Conservation (phyloP, 1,139 yeast genomes). For the Hanseniaspora uvarum region DNA sequence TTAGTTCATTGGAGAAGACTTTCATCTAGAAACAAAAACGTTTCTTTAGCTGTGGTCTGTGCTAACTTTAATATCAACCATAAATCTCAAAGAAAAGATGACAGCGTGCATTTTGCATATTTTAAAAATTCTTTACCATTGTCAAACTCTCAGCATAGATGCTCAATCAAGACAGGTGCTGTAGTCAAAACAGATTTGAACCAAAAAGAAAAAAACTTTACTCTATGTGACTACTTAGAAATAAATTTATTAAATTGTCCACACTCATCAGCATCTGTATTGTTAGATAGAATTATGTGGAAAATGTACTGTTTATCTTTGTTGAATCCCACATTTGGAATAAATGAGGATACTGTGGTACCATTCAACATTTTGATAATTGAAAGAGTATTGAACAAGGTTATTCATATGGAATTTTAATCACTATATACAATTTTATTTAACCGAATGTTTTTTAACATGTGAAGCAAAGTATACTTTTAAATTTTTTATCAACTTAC, state of each 20-base stretch:
- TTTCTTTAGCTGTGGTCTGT: slow-evolving; percentile 63
- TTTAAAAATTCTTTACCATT: slow-evolving; percentile 54
- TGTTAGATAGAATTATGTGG: slow-evolving; percentile 49
- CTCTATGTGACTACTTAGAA: slow-evolving; percentile 37
- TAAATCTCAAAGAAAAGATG: slow-evolving; percentile 23
- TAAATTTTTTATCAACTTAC: neutral
- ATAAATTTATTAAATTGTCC: slow-evolving; percentile 63
- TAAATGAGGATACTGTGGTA: slow-evolving; percentile 36
- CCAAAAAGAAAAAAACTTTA: slow-evolving; percentile 23
- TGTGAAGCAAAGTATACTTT: neutral
- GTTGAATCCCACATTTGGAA: slow-evolving; percentile 36
- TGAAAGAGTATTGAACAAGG: slow-evolving; percentile 45
- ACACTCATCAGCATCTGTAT: slow-evolving; percentile 43
- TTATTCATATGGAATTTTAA: slow-evolving; percentile 30
- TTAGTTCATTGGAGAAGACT: slow-evolving; percentile 65
- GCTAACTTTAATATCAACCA: slow-evolving; percentile 43
- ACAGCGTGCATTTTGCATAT: slow-evolving; percentile 54
- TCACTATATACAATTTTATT: neutral
- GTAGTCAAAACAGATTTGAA: slow-evolving; percentile 37
- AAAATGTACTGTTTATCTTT: slow-evolving; percentile 63
- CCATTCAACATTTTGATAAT: slow-evolving; percentile 89
- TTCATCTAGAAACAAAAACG: slow-evolving; percentile 49
- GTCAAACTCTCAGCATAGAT: slow-evolving; percentile 58
- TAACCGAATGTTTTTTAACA: neutral
- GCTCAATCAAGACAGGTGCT: slow-evolving; percentile 65